phyloP scores from a whole-genome alignment of 805 yeast genomes.

The Spathaspora sp. region DNA sequence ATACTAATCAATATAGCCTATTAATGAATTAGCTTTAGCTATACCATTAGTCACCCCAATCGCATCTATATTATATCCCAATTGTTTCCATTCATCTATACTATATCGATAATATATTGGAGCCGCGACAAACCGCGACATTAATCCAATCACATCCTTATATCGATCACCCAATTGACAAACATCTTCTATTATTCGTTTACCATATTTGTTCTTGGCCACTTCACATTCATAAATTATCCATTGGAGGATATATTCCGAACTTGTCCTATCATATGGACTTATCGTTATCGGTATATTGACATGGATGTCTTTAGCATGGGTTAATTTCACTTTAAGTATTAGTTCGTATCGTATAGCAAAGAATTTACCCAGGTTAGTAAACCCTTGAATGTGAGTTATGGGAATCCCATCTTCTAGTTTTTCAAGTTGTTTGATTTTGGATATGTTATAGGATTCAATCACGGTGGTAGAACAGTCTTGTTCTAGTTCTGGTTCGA shows the following conservation, averaged over 20 bases:
- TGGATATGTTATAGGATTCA: conserved; percentile 8
- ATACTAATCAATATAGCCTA: conserved; percentile 25
- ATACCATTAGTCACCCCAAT: conserved; percentile 15
- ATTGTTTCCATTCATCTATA: conserved; percentile 33
- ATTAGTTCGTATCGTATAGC: conserved; percentile 49
- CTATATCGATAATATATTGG: conserved; percentile 27
- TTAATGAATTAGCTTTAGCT: conserved; percentile 12
- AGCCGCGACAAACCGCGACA: conserved; percentile 21
- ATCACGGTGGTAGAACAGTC: conserved; percentile 7
- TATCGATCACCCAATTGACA: conserved; percentile 12
- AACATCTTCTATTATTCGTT: conserved; percentile 18
- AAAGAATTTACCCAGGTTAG: conserved; percentile 44
- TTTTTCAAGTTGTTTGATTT: conserved; percentile 10
- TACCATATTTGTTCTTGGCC: conserved; percentile 38
- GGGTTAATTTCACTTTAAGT: conserved; percentile 45
- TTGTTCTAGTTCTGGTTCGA: conserved; percentile 1
- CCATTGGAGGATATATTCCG: conserved; percentile 50
- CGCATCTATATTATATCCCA: conserved; percentile 36
- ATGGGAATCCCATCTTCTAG: conserved; percentile 37
- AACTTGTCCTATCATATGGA: conserved; percentile 47
- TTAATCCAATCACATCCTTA: conserved; percentile 17
- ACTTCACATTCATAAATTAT: conserved; percentile 49
- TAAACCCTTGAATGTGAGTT: conserved; percentile 47
- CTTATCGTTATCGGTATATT: conserved; percentile 51
- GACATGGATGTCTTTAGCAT: conserved; percentile 48